Conservation (phyloP, 163 green algal species). For the Chloromonas sp. region DNA sequence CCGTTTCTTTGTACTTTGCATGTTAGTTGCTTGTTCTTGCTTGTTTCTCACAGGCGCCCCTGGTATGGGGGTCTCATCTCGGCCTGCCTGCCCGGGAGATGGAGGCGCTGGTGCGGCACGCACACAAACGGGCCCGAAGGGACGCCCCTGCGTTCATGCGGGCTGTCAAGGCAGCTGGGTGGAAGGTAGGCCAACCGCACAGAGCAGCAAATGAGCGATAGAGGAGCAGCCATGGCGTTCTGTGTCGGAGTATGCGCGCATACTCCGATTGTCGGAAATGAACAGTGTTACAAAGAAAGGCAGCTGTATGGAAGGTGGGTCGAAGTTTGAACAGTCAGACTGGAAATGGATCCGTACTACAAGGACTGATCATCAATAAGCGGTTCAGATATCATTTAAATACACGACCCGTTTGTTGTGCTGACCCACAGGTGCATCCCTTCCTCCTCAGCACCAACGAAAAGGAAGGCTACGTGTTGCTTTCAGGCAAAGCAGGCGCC, state of each 20-base stretch:
- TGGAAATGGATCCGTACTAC: too few relatives aligned
- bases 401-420: too few relatives aligned
- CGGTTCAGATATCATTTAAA: too few relatives aligned
- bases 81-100: background rate
- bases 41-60: too few relatives aligned
- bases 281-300: background rate
- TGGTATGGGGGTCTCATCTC: too few relatives aligned
- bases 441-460: background rate
- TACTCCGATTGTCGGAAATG: background rate
- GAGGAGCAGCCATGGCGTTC: too few relatives aligned
- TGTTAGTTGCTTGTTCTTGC: too few relatives aligned
- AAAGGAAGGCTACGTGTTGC: background rate
- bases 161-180: background rate
- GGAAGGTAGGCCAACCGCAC: background rate
- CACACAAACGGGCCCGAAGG: too few relatives aligned
- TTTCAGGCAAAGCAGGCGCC: background rate
- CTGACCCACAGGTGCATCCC: background rate
- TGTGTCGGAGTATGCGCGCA: too few relatives aligned
- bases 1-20: too few relatives aligned
- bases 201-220: background rate
- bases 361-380: too few relatives aligned
- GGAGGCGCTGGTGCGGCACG: background rate
- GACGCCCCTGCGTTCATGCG: background rate
- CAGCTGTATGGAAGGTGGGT: background rate
- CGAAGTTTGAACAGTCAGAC: too few relatives aligned